A percentile compares a stretch with the other conserved stretches of the same genome.
phyloP scores from a whole-genome alignment of 208 protist species.

The Acanthamoeba lenticulata region DNA sequence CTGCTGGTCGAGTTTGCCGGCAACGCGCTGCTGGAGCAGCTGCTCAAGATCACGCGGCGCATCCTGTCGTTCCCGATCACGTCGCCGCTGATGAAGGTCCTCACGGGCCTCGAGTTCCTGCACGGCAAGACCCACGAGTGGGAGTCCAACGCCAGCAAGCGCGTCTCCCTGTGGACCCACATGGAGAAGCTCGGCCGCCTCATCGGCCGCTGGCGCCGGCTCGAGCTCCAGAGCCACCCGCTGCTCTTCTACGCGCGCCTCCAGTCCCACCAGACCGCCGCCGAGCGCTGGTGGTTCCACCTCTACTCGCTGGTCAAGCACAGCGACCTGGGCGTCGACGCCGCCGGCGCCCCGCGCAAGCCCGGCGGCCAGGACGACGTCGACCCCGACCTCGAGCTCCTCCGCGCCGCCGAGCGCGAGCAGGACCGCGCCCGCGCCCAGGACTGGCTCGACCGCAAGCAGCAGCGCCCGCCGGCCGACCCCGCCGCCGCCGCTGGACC shows the following conservation, averaged over 20 bases:
- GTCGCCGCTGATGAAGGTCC: conserved; percentile 88
- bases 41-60: conserved; percentile 88
- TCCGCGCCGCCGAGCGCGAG: neutral
- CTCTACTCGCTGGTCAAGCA: conserved; percentile 80
- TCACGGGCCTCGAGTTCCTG: conserved; percentile 95
- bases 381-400: neutral
- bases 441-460: neutral
- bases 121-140: conserved; percentile 95
- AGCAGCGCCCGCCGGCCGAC: neutral
- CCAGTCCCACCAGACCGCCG: conserved; percentile 62
- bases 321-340: conserved; percentile 23
- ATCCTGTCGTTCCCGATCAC: conserved; percentile 90
- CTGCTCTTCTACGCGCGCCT: conserved; percentile 71
- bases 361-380: neutral
- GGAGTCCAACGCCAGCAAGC: conserved; percentile 93
- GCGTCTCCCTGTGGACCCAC: conserved; percentile 79
- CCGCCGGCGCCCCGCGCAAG: too few relatives aligned
- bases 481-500: conserved; percentile 1
- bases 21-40: conserved; percentile 90
- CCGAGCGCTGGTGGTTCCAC: conserved; percentile 83
- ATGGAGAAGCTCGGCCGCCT: conserved; percentile 92
- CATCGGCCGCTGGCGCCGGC: conserved; percentile 96
- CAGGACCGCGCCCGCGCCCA: neutral
- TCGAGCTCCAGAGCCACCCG: conserved; percentile 96
- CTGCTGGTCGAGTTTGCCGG: conserved; percentile 93